Percentiles rank a stretch among this genome's conserved stretches.
These are phyloP conservation scores for Moesziomyces sp. DNA, from an alignment of 1,284 basidiomycete species.

Conservation along the genomic window DNA sequence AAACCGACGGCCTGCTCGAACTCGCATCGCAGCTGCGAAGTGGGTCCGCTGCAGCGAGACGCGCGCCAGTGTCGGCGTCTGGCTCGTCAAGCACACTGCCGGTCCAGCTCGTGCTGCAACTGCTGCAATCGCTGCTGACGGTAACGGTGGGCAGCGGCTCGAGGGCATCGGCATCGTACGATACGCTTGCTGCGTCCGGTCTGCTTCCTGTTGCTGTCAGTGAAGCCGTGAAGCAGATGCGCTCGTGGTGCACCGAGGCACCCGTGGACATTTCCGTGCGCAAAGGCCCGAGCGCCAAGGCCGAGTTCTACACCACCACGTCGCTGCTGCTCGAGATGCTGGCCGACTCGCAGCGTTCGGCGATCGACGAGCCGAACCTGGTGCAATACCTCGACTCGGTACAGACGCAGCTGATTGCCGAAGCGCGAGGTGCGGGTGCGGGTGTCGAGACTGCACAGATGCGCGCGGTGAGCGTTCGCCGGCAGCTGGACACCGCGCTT, in stretches of 20 bases:
- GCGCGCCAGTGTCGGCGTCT: slow-evolving; percentile 13
- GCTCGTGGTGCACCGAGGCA: slow-evolving; percentile 38
- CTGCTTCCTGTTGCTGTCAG: slow-evolving; percentile 36
- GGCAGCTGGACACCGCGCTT: slow-evolving; percentile 18
- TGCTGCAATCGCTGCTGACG: slow-evolving; percentile 32
- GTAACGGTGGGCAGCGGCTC: slow-evolving; percentile 3
- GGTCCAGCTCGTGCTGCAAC: slow-evolving; percentile 22
- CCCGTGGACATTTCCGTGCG: slow-evolving; percentile 16
- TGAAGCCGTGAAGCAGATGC: slow-evolving; percentile 35
- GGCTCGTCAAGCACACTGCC: slow-evolving; percentile 4
- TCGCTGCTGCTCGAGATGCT: slow-evolving; percentile 43
- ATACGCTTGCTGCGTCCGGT: slow-evolving; percentile 35
- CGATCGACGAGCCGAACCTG: slow-evolving; percentile 54
- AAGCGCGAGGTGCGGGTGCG: slow-evolving; percentile 34
- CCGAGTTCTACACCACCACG: slow-evolving; percentile 36
- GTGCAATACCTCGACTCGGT: slow-evolving; percentile 46
- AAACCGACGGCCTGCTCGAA: slow-evolving; percentile 41
- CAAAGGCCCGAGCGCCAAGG: slow-evolving; percentile 19
- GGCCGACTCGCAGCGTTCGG: slow-evolving; percentile 32
- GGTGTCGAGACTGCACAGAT: slow-evolving; percentile 36
- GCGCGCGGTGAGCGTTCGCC: slow-evolving; percentile 32
- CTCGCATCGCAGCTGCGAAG: slow-evolving; percentile 31
- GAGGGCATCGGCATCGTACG: slow-evolving; percentile 19
- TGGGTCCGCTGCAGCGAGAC: slow-evolving; percentile 4
- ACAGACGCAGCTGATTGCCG: slow-evolving; percentile 29